Evolutionary conservation across 2,329 filamentous ascomycete species (phyloP).

Genomic region (Pseudophaeomoniella oleicola): DNA sequence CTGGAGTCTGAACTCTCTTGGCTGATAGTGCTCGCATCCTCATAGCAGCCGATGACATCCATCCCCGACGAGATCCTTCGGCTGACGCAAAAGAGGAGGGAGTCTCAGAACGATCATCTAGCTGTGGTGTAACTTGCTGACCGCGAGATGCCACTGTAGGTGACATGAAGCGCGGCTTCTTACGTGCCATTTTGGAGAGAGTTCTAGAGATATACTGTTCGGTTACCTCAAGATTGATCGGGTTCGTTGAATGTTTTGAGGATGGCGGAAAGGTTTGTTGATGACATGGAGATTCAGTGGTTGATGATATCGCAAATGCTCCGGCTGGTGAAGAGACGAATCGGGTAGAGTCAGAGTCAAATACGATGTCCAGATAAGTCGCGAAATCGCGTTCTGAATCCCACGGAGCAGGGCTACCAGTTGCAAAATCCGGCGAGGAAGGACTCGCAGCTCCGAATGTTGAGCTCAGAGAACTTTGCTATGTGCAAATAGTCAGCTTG

Average conservation of each 20-base stretch:
- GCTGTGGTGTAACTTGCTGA: not conserved
- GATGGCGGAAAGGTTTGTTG: too few relatives aligned
- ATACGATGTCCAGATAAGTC: not conserved
- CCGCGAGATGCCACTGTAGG: not conserved
- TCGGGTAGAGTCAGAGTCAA: too few relatives aligned
- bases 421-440: not conserved
- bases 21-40: not conserved
- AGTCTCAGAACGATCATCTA: not conserved
- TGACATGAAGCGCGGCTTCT: slow-evolving; percentile 1
- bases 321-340: too few relatives aligned
- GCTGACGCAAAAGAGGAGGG: not conserved
- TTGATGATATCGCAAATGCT: too few relatives aligned
- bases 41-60: not conserved
- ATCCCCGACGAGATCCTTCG: not conserved
- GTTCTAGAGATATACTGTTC: not conserved
- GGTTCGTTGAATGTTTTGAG: too few relatives aligned
- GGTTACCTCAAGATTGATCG: too few relatives aligned
- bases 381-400: not conserved
- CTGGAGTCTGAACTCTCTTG: not conserved
- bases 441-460: not conserved
- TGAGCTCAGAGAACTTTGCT: not conserved
- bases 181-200: not conserved
- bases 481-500: not conserved
- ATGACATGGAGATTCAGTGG: too few relatives aligned
- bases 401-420: not conserved